A percentile compares a stretch with the other conserved stretches of the same genome.
Evolutionary conservation across 208 protist species (phyloP).

Genomic region (Tetramitus jugosus): DNA sequence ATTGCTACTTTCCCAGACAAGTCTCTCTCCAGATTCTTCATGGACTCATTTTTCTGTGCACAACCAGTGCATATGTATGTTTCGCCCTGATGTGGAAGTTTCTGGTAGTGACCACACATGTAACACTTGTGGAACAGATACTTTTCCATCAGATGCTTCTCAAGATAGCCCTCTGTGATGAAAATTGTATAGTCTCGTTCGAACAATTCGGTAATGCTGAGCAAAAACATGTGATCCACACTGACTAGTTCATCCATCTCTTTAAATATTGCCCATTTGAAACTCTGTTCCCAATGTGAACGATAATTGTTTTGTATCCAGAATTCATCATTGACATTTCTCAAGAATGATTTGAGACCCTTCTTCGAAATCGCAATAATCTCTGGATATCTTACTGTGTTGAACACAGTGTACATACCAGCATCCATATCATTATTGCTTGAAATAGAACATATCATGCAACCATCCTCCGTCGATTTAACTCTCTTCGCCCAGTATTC

Average conservation of each 20-base stretch:
- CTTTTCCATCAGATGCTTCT: background rate
- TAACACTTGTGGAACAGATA: background rate
- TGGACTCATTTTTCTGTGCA: background rate
- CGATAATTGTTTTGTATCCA: background rate
- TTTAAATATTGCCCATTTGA: background rate
- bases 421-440: too few relatives aligned
- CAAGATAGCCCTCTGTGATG: background rate
- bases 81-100: background rate
- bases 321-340: too few relatives aligned
- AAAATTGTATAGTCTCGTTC: background rate
- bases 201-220: background rate
- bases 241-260: background rate
- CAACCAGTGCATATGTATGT: too few relatives aligned
- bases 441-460: too few relatives aligned
- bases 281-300: background rate
- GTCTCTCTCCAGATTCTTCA: background rate
- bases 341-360: too few relatives aligned
- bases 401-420: too few relatives aligned
- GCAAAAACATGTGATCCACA: background rate
- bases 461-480: too few relatives aligned
- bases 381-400: too few relatives aligned
- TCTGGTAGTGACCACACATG: background rate
- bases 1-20: slow-evolving; percentile 36
- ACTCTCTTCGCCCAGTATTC: too few relatives aligned
- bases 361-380: too few relatives aligned